Evolutionary conservation across 768 basidiomycete genomes (phyloP), one percentile per base, ranked within the genome.

Genomic region (Pisolithus orientalis): DNA sequence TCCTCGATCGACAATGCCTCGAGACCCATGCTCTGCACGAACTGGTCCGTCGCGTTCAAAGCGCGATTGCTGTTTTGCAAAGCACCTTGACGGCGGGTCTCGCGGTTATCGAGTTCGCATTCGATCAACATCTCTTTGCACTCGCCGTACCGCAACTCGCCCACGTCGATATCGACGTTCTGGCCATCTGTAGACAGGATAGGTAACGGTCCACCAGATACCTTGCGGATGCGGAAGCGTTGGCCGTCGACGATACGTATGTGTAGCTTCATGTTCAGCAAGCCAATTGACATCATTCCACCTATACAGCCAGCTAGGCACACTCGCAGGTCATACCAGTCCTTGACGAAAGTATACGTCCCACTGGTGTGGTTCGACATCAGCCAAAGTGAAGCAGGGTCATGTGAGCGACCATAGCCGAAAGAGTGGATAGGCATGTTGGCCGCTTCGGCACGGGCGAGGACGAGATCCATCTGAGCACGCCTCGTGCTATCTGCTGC

Each of bases 291-390:
- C 85, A 97, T 89, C 84, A 98, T 87, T 1, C 94, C 95, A 5
- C 95, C 96, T 14, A 98, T 78, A 63, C 92, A 93, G 5, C 96
- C 96, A 5, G 94, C 92, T 31, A 99, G 78, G 56, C 93, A 89
- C 61, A 88, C 85, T 24, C 90, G 84, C 29, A 98, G 83, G 67
- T 97, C 91, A 66, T 97, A 94, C 89, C 94, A 97, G 65, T 96
- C 95, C 70, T 90, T 90, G 55, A 97, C 93, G 61, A 96, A 99
- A 4, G 94, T 97, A 72, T 98, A 98, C 28, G 94, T 96, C 25
- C 96, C 96, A 57, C 83, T 83, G 3, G 96, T 97, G 67, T 98
- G 94, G 68, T 97, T 98, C 9, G 94, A 97, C 80, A 99, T 94
- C 44, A 98, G 83, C 96, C 96, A 98, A 32, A 99, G 80, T 6